Evolutionary conservation across 305 asterid genomes (phyloP).

Genomic region (Ilex paraguariensis): DNA sequence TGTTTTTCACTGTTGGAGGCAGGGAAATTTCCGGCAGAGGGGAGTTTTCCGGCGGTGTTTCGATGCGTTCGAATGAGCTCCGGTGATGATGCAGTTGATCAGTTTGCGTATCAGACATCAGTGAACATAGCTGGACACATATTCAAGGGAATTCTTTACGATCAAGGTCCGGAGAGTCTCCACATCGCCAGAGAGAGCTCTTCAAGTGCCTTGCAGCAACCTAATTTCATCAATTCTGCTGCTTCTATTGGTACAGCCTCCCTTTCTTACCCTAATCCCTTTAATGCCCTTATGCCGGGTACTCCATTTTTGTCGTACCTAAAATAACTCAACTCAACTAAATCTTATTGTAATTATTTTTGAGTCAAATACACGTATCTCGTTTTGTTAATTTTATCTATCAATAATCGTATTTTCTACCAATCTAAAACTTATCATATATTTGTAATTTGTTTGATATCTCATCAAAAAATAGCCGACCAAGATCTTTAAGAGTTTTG

Average conservation of each 20-base stretch:
- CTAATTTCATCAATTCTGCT: background rate
- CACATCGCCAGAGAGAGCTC: background rate
- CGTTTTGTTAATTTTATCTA: too few relatives aligned
- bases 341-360: too few relatives aligned
- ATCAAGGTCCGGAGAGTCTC: slow-evolving; percentile 16
- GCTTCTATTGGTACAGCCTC: background rate
- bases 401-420: too few relatives aligned
- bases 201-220: slow-evolving; percentile 5
- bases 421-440: too few relatives aligned
- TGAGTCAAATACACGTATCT: too few relatives aligned
- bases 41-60: slow-evolving; percentile 23
- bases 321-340: too few relatives aligned
- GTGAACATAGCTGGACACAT: slow-evolving; percentile 25
- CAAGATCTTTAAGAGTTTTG: slow-evolving; percentile 4
- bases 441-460: too few relatives aligned
- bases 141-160: slow-evolving; percentile 28
- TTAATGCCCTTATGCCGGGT: slow-evolving; percentile 1
- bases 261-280: slow-evolving; percentile 10
- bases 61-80: slow-evolving; percentile 19
- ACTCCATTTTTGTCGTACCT: slow-evolving; percentile 7
- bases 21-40: slow-evolving; percentile 19
- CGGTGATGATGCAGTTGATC: slow-evolving; percentile 14
- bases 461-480: too few relatives aligned
- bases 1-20: background rate
- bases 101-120: slow-evolving; percentile 26